Base-by-base conservation (phyloP, 352 stramenopile genomes). In the Pythium vanterpoolii region DNA sequence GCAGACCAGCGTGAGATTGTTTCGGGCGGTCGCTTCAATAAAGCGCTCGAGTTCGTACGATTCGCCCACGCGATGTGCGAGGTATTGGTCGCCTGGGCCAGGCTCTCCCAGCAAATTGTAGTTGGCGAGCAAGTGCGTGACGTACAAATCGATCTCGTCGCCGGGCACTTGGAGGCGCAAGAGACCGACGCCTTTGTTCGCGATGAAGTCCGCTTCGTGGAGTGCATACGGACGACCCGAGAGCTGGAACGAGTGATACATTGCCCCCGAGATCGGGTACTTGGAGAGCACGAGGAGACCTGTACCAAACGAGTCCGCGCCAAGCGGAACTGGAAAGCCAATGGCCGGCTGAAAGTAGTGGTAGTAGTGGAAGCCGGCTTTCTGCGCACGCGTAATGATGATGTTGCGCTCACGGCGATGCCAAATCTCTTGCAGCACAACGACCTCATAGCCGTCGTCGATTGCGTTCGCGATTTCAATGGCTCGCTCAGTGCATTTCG, bases 381-480 rank as follows among this genome's bases (percentile, higher is more conserved):
- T 55, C 56, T 87, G 64, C 9, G 80, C 83, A 52, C 74, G 74
- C 30, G 67, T 47, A 54, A 93, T 77, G 62, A 93, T 70, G 26
- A 90, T 69, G 64, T 87, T 84, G 38, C 82, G 82, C 68, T 93
- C 83, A 58, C 83, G 83, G 19, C 81, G 65, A 56, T 93, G 83
- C 83, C 83, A 93, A 36, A 93, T 87, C 60, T 93, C 83, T 55
- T 93, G 83, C 51, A 93, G 62, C 49, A 89, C 79, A n/a, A 93
- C 80, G n/a, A 93, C 68, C 31, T 93, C 83, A 38, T 76, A 89
- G 56, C 71, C 71, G 18, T 51, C 70, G 9, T 83, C 72, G 45
- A 93, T 83, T 31, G 81, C 81, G n/a, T 65, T 77, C 21, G 78
- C 83, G 60, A 93, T 89, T 50, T 88, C 71, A 0, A 62, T 40